Conservation (phyloP, 2,329 filamentous ascomycete species). For the Neophaeococcomyces aloes region DNA sequence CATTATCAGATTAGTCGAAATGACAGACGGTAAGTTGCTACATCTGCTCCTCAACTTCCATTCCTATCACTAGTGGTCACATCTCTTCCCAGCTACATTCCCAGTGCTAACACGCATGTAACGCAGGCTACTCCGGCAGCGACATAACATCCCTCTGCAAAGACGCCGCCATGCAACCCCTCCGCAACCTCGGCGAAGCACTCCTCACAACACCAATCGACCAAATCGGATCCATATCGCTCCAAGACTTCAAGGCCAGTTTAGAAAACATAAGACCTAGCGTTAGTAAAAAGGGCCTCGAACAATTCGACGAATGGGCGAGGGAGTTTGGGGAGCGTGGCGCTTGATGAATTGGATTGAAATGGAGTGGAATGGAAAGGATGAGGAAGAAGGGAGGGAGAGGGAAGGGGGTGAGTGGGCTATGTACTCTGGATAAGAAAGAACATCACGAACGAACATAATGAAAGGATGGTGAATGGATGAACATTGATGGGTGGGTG, state of each 20-base stretch:
- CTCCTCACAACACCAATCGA: slow-evolving; percentile 88
- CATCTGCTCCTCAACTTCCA: not conserved
- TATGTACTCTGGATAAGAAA: no score
- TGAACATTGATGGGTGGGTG: no score
- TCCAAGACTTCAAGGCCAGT: slow-evolving; percentile 75
- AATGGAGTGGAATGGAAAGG: no score
- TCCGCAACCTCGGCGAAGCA: slow-evolving; percentile 80
- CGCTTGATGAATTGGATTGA: no score
- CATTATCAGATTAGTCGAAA: slow-evolving; percentile 59
- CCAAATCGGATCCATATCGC: slow-evolving; percentile 75
- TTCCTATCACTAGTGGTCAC: not conserved
- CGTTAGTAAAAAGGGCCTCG: slow-evolving; percentile 73
- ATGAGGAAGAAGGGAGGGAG: no score
- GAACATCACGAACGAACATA: no score
- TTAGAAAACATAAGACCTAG: slow-evolving; percentile 77
- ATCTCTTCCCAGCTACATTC: slow-evolving; percentile 13
- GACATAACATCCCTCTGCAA: slow-evolving; percentile 96
- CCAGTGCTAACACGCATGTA: no score
- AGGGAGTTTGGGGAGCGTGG: slow-evolving; percentile 85
- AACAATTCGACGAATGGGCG: slow-evolving; percentile 91
- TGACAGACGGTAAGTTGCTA: slow-evolving; percentile 69
- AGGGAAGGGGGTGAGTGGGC: no score
- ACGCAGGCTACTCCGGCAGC: slow-evolving; percentile 97
- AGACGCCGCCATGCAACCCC: slow-evolving; percentile 92
- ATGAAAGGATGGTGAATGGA: no score